Evolutionary conservation across 139 green algal species (phyloP), one percentile per base, ranked within the genome.

Genomic region (Volvox reticuliferus): DNA sequence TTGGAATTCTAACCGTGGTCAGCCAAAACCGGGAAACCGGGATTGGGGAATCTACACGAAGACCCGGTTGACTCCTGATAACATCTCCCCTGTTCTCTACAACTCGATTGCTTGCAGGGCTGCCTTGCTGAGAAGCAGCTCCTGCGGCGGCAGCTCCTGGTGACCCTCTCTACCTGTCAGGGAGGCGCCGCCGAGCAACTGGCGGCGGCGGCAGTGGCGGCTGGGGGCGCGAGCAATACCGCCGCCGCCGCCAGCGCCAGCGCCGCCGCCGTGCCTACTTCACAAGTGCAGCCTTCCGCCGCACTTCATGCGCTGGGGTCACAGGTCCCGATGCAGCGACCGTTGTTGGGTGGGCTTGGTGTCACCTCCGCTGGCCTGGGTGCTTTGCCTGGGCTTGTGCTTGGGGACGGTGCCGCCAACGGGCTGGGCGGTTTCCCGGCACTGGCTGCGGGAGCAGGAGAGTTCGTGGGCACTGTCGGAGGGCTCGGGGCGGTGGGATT

Each of bases 101-200:
- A 12, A 30, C 21, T 28, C 24, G 12, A 24, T 73, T 73, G 65
- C 24, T 73, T 61, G 32, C 83, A 90, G 86, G 86, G 86, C 19
- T 83, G 71, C 73, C 86, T 83, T 13, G 86, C 50, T 0, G 86
- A 90, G 86, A 83, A 90, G 55, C 86, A 84, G 86, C 30, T 84
- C 5, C 86, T 90, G 50, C 86, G 86, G 28, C 86, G 86, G n/a
- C 86, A 90, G 86, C 86, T 90, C 30, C 50, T 90, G 50, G 30
- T 61, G 13, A 84, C 86, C 0, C 86, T 90, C 2, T 75, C 86
- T 6, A 22, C 69, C 44, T 28, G 67, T 65, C 24, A 32, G 21
- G 1, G 28, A 22, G 20, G n/a, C 2, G 73, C 61, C 44, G 12
- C 30, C 5, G 69, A 89, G 13, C 85, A 82, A 0, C 17, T 82